Evolutionary conservation across 371 early-diverging fungal genomes (phyloP).

Genomic region (Mucor indicus): DNA sequence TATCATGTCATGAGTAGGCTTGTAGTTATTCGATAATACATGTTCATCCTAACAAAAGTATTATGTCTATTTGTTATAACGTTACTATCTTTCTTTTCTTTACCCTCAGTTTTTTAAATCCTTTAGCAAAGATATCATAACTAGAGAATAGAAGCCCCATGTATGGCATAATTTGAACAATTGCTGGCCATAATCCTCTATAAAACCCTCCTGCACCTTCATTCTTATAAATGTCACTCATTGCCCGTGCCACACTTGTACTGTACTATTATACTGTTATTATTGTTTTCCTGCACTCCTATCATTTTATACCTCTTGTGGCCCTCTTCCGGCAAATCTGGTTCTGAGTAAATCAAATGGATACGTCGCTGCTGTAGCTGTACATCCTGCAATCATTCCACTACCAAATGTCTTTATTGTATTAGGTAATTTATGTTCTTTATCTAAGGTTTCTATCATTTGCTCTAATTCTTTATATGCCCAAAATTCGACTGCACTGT

Average conservation of each 20-base stretch:
- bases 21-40: conserved; percentile 22
- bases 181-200: conserved; percentile 77
- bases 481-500: conserved; percentile 87
- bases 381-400: conserved; percentile 74
- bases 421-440: conserved; percentile 21
- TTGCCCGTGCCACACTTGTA: conserved; percentile 59
- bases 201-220: conserved; percentile 89
- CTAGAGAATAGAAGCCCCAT: conserved; percentile 85
- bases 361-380: conserved; percentile 83
- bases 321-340: conserved; percentile 80
- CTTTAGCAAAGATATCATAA: conserved; percentile 61
- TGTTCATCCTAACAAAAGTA: conserved; percentile 35
- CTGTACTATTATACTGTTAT: conserved; percentile 38
- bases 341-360: conserved; percentile 94
- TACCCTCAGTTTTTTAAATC: conserved; percentile 41
- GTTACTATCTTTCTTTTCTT: background rate
- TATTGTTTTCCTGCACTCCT: background rate
- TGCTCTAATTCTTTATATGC: conserved; percentile 58
- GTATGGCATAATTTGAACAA: conserved; percentile 90
- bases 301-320: conserved; percentile 33
- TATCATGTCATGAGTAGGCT: conserved; percentile 61
- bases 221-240: conserved; percentile 54
- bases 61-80: no score
- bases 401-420: conserved; percentile 56
- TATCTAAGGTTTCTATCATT: conserved; percentile 24